A percentile compares a stretch with the other conserved stretches of the same genome.
These are phyloP conservation scores for Saccharomycopsis fodiens DNA, from an alignment of 805 yeast genomes.

Conservation along the genomic window DNA sequence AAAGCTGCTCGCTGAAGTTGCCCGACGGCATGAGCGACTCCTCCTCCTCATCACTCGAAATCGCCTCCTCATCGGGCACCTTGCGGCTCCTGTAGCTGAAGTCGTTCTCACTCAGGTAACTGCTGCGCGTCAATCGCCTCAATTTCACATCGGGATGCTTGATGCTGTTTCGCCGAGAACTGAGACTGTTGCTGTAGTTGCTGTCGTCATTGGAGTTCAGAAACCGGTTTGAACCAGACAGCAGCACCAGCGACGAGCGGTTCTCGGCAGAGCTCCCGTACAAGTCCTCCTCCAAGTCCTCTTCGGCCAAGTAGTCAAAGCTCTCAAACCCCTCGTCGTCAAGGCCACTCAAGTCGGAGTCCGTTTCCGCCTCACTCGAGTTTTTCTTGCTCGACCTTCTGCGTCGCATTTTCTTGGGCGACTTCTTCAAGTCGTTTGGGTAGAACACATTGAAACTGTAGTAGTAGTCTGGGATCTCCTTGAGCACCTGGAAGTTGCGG, in stretches of 20 bases:
- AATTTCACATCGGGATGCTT: not conserved
- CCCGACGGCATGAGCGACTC: not conserved
- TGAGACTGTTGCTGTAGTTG: not conserved
- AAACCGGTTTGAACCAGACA: constrained; percentile 2
- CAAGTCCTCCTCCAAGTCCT: constrained; percentile 4
- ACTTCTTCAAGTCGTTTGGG: not conserved
- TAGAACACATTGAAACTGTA: constrained; percentile 6
- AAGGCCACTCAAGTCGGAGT: not conserved
- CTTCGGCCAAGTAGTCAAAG: not conserved
- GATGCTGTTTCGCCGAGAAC: not conserved
- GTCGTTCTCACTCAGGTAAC: not conserved
- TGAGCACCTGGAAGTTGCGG: not conserved
- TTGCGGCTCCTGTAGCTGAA: not conserved
- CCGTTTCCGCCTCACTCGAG: not conserved
- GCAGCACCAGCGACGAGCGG: not conserved
- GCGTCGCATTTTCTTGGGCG: not conserved
- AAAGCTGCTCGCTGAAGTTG: not conserved
- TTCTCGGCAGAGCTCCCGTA: constrained; percentile 1
- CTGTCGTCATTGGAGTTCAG: not conserved
- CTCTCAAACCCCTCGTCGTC: constrained; percentile 5
- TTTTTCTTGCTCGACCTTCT: not conserved
- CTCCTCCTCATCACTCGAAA: not conserved
- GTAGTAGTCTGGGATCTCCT: constrained; percentile 3
- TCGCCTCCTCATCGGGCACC: constrained; percentile 6
- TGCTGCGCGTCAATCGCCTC: not conserved